These are phyloP conservation scores for Globisporangium alternatum DNA, from an alignment of 352 stramenopile species.

Conservation along the genomic window DNA sequence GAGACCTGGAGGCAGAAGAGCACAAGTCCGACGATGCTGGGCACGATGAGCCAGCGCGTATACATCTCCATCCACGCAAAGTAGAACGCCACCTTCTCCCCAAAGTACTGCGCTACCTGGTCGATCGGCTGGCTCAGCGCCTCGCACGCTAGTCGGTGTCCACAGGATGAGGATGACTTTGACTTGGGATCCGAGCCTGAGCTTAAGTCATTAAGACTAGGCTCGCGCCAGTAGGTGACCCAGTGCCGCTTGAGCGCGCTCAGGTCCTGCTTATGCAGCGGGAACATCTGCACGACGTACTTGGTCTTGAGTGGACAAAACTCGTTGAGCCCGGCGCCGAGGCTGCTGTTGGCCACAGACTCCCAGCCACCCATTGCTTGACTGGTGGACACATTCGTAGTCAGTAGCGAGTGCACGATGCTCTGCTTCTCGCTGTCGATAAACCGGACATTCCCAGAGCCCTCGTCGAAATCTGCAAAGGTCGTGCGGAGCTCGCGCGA, in stretches of 20 bases:
- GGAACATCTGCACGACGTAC: conserved; percentile 84
- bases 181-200: not conserved
- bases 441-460: conserved; percentile 42
- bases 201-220: not conserved
- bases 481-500: conserved; percentile 60
- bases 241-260: conserved; percentile 53
- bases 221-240: conserved; percentile 77
- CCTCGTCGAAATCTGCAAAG: conserved; percentile 63
- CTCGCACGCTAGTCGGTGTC: conserved; percentile 3
- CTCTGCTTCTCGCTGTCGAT: conserved; percentile 82
- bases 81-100: conserved; percentile 90
- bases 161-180: conserved; percentile 3
- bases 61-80: conserved; percentile 93
- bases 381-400: conserved; percentile 26
- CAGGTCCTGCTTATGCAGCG: conserved; percentile 85
- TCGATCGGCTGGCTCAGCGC: conserved; percentile 80
- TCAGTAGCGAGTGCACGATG: conserved; percentile 71
- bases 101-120: conserved; percentile 88
- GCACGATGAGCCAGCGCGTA: conserved; percentile 85
- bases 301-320: conserved; percentile 55
- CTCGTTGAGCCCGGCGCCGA: conserved; percentile 70
- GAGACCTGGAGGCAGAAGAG: conserved; percentile 74
- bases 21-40: conserved; percentile 62
- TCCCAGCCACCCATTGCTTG: too few relatives aligned
- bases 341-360: not conserved